phyloP scores from a whole-genome alignment of 306 rosid species.

The Citrullus colocynthis region DNA sequence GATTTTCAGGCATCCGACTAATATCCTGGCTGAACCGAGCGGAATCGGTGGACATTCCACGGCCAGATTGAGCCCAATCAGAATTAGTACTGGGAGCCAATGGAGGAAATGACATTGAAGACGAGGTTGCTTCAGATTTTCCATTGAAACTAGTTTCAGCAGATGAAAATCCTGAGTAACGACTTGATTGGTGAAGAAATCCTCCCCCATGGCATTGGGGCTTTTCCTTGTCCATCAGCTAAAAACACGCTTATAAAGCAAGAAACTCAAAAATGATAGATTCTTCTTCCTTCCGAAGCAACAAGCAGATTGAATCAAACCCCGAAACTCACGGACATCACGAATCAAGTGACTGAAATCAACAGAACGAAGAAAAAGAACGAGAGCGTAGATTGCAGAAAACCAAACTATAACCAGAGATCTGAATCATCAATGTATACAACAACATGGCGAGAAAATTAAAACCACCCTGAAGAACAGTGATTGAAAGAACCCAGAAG shows the following conservation, averaged over 20 bases:
- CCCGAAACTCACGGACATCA: not conserved
- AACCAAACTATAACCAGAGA: not conserved
- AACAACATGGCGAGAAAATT: not conserved
- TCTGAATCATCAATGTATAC: not conserved
- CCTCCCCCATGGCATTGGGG: conserved; percentile 51
- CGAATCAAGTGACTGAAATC: not conserved
- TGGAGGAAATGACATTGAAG: conserved; percentile 34
- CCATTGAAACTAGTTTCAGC: conserved; percentile 40
- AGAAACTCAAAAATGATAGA: not conserved
- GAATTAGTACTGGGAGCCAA: conserved; percentile 37
- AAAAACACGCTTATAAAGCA: not conserved
- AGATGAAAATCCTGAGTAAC: conserved; percentile 42
- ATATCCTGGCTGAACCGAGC: conserved; percentile 82
- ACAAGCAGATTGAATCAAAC: not conserved
- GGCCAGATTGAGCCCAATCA: conserved; percentile 47
- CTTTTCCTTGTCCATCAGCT: conserved; percentile 66
- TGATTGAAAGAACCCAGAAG: not conserved
- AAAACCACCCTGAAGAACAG: not conserved
- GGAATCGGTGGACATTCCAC: conserved; percentile 34
- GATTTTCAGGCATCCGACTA: conserved; percentile 87
- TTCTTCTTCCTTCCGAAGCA: not conserved
- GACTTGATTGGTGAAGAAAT: conserved; percentile 59
- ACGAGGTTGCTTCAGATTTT: conserved; percentile 49
- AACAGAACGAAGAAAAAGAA: not conserved
- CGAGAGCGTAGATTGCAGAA: not conserved